These are phyloP conservation scores for Cudoniella acicularis DNA, from an alignment of 495 filamentous ascomycete genomes.

Conservation along the genomic window DNA sequence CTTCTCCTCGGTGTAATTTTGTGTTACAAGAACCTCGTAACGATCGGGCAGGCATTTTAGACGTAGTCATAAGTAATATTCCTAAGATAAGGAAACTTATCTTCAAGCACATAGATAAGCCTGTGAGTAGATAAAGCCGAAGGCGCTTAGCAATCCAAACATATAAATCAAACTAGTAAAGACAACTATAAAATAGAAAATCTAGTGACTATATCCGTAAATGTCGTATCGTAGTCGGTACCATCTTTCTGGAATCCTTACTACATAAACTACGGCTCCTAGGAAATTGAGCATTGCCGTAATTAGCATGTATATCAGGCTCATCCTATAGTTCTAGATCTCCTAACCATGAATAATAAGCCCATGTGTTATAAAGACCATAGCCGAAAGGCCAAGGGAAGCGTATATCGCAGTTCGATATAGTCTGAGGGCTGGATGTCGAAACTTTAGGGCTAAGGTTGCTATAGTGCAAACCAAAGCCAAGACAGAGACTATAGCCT, in stretches of 20 bases:
- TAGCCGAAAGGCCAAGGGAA: slow-evolving; percentile 73
- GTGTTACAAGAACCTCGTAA: too few relatives aligned
- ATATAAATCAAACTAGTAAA: slow-evolving; percentile 37
- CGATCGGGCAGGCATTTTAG: neutral
- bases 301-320: slow-evolving; percentile 78
- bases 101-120: too few relatives aligned
- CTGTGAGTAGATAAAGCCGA: slow-evolving; percentile 11
- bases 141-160: slow-evolving; percentile 15
- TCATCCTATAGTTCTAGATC: slow-evolving; percentile 69
- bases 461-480: slow-evolving; percentile 67
- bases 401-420: slow-evolving; percentile 88
- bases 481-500: slow-evolving; percentile 27
- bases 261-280: slow-evolving; percentile 74
- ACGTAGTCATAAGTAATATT: slow-evolving; percentile 3
- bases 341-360: slow-evolving; percentile 55
- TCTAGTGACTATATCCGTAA: slow-evolving; percentile 71
- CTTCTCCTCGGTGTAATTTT: neutral
- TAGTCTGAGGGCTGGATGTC: slow-evolving; percentile 73
- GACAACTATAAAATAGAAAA: slow-evolving; percentile 70
- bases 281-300: slow-evolving; percentile 63
- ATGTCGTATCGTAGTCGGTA: slow-evolving; percentile 63
- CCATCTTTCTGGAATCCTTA: slow-evolving; percentile 52
- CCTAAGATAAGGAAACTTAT: too few relatives aligned
- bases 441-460: slow-evolving; percentile 70
- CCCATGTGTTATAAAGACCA: slow-evolving; percentile 55